phyloP scores from a whole-genome alignment of 176 grass and related monocot species.

The Pontederia paniculata region DNA sequence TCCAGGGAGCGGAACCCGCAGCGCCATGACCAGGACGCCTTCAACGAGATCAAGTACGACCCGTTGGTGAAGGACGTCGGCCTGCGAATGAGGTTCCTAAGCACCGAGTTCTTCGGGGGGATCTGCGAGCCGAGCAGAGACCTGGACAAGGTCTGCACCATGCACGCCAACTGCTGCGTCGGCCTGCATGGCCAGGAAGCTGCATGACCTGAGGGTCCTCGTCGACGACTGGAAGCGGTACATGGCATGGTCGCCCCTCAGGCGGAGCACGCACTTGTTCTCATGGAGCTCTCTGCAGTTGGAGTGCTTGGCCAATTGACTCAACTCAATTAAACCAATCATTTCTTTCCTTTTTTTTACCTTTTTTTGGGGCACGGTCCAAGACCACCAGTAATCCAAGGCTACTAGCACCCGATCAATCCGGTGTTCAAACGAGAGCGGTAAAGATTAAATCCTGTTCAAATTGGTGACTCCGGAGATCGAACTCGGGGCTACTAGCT shows the following conservation, averaged over 20 bases:
- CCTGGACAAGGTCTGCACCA: slow-evolving; percentile 52
- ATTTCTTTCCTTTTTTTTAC: too few relatives aligned
- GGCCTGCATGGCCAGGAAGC: slow-evolving; percentile 34
- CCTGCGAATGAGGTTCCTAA: slow-evolving; percentile 33
- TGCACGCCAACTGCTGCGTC: slow-evolving; percentile 85
- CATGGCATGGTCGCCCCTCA: slow-evolving; percentile 13
- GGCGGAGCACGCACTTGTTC: too few relatives aligned
- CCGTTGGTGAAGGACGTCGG: slow-evolving; percentile 15
- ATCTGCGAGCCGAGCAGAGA: slow-evolving; percentile 60
- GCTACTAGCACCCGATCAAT: too few relatives aligned
- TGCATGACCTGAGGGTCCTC: slow-evolving; percentile 35
- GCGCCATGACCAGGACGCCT: slow-evolving; percentile 53
- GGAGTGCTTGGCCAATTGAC: too few relatives aligned
- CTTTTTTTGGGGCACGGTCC: too few relatives aligned
- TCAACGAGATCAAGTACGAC: slow-evolving; percentile 60
- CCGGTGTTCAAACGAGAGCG: too few relatives aligned
- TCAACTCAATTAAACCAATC: too few relatives aligned
- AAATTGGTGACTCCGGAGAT: too few relatives aligned
- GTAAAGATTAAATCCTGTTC: too few relatives aligned
- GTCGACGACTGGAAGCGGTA: slow-evolving; percentile 58
- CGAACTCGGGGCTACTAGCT: too few relatives aligned
- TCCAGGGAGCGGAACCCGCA: slow-evolving; percentile 15
- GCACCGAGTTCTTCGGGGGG: slow-evolving; percentile 35
- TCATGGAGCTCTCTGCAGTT: too few relatives aligned
- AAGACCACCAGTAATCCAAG: too few relatives aligned